Evolutionary conservation across 768 basidiomycete genomes (phyloP), one percentile per base, ranked within the genome.

Genomic region (Hericium erinaceus): DNA sequence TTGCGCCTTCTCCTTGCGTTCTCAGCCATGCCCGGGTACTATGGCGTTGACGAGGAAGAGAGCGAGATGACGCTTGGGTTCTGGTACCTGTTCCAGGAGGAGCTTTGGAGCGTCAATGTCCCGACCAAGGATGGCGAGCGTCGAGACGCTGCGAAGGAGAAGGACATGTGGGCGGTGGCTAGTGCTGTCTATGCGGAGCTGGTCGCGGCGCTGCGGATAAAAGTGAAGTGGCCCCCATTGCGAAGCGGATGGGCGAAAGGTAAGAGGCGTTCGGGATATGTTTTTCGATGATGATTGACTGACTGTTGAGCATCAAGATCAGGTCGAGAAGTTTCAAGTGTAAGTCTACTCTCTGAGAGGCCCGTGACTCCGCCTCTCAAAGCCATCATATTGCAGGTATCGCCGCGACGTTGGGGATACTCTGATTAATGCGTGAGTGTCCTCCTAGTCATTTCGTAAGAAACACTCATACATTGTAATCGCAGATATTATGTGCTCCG

Each of bases 11-110:
- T 95, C 52, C 71, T 97, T 18, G 77, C 83, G 16, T 87, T 89
- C 60, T 91, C 90, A 0, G 85, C 83, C 1, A 70, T 82, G 10
- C 82, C 84, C 0, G 92, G 91, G 0, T 83, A 81, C 59, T 91
- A 85, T 65, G 89, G 88, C 1, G 78, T 81, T 0, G 92, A 95
- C 50, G 94, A 95, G 67, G 88, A 91, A 52, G 85, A 89, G 66
- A 93, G 89, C 64, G 92, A 95, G 70, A 79, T 87, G 76, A 88
- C 88, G 2, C 78, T 95, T 2, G 82, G 82, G 1, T 95, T 95
- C 64, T 95, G 95, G 88, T 95, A 92, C 61, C 73, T 91, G 41
- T 80, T 95, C 57, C 93, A 95, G 69, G 94, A 98, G 67, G 82
- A 90, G 1, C 68, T 92, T 24, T 92, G 89, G 89, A 77, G 73